Evolutionary conservation across 805 yeast genomes (phyloP).

Genomic region (Kluyveromyces aestuarii): DNA sequence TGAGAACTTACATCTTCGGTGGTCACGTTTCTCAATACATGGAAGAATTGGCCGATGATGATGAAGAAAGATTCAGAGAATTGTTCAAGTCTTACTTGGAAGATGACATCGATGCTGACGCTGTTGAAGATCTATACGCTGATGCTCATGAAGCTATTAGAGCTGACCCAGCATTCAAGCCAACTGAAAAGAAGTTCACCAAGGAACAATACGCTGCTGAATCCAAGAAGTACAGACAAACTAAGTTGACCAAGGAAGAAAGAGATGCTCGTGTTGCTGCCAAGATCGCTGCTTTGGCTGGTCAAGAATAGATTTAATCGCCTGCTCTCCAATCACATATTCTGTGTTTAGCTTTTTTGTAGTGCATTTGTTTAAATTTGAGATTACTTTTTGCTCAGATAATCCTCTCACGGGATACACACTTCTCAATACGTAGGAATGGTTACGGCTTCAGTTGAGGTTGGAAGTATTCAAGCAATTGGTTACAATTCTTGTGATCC

Average conservation of each 20-base stretch:
- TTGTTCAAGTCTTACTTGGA: conserved; percentile 94
- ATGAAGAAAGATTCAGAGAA: conserved; percentile 97
- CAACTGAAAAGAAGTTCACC: conserved; percentile 86
- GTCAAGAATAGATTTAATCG: conserved; percentile 16
- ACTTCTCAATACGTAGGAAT: no score
- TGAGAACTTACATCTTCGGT: conserved; percentile 99
- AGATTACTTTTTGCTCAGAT: neutral
- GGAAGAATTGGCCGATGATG: conserved; percentile 99
- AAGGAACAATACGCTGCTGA: conserved; percentile 97
- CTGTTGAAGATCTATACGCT: conserved; percentile 88
- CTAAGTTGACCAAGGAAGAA: conserved; percentile 85
- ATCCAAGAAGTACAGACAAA: conserved; percentile 84
- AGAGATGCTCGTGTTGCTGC: conserved; percentile 81
- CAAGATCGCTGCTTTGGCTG: conserved; percentile 88
- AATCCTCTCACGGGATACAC: no score
- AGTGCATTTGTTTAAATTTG: neutral
- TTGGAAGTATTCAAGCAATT: no score
- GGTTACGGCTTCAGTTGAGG: no score
- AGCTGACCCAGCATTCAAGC: conserved; percentile 87
- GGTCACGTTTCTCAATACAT: conserved; percentile 99
- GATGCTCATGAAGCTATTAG: conserved; percentile 95
- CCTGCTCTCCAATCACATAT: neutral
- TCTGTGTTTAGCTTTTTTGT: neutral
- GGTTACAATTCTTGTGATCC: no score
- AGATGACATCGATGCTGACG: conserved; percentile 96